Conservation (phyloP, 805 yeast species). For the Debaryomyces tyrocola region DNA sequence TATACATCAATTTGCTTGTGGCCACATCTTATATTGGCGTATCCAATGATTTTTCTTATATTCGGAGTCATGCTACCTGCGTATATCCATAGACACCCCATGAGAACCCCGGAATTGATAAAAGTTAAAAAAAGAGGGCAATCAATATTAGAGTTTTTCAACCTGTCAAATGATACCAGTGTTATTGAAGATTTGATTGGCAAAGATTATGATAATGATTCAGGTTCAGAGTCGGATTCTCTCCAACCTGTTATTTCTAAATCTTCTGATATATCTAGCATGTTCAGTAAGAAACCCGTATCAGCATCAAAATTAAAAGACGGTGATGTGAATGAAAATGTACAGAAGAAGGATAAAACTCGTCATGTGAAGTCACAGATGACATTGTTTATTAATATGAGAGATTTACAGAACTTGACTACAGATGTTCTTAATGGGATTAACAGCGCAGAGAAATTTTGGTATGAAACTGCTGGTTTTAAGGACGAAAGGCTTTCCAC, state of each 20-base stretch:
- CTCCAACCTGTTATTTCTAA: conserved; percentile 3
- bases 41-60: conserved; percentile 60
- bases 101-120: conserved; percentile 43
- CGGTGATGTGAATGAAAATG: background rate
- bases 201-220: conserved; percentile 15
- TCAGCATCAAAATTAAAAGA: background rate
- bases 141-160: conserved; percentile 46
- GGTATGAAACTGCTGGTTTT: conserved; percentile 67
- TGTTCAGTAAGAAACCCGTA: conserved; percentile 1
- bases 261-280: conserved; percentile 4
- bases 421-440: conserved; percentile 50
- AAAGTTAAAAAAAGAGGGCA: conserved; percentile 53
- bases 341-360: conserved; percentile 12
- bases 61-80: conserved; percentile 68
- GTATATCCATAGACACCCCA: conserved; percentile 67
- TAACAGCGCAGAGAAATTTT: conserved; percentile 53
- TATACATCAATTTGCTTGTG: conserved; percentile 69
- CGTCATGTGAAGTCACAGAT: conserved; percentile 33
- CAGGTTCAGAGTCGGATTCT: conserved; percentile 9
- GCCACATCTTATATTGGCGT: conserved; percentile 65
- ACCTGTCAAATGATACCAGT: conserved; percentile 29
- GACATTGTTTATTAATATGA: conserved; percentile 58
- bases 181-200: conserved; percentile 33
- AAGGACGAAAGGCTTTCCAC: conserved; percentile 69
- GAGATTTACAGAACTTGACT: conserved; percentile 70